Conservation (phyloP, 2,329 filamentous ascomycete species). For the Cytospora mali region DNA sequence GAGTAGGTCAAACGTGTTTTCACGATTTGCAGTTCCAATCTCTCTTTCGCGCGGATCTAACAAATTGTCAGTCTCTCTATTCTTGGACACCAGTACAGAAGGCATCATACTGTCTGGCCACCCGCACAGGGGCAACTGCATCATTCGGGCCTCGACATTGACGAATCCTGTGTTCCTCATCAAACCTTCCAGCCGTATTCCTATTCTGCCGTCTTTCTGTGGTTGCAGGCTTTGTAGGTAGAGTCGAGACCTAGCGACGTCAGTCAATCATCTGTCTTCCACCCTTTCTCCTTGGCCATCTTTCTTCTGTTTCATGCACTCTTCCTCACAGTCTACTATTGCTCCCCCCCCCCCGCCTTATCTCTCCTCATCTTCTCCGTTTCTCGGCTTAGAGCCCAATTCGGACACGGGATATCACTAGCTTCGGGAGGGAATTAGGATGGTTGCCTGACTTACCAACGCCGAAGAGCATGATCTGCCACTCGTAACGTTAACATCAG, state of each 20-base stretch:
- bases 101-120: constrained; percentile 65
- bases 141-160: constrained; percentile 66
- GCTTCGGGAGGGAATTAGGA: not conserved
- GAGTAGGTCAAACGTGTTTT: constrained; percentile 57
- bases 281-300: too few relatives aligned
- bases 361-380: not conserved
- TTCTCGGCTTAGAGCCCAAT: not conserved
- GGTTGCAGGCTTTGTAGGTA: constrained; percentile 65
- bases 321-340: not conserved
- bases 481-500: not conserved
- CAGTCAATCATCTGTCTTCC: not conserved
- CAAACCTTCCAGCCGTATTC: constrained; percentile 60
- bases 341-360: not conserved
- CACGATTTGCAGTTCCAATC: constrained; percentile 57
- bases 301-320: too few relatives aligned
- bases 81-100: not conserved
- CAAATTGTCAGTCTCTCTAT: constrained; percentile 29
- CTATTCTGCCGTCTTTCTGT: constrained; percentile 67
- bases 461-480: constrained; percentile 63
- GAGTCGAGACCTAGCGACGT: constrained; percentile 48
- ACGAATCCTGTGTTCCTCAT: constrained; percentile 66
- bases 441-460: constrained; percentile 49
- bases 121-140: constrained; percentile 68
- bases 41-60: constrained; percentile 53
- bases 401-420: not conserved